A percentile compares a stretch with the other conserved stretches of the same genome.
Conservation (phyloP, 257 asterid genomes). For the Petunia secreta region DNA sequence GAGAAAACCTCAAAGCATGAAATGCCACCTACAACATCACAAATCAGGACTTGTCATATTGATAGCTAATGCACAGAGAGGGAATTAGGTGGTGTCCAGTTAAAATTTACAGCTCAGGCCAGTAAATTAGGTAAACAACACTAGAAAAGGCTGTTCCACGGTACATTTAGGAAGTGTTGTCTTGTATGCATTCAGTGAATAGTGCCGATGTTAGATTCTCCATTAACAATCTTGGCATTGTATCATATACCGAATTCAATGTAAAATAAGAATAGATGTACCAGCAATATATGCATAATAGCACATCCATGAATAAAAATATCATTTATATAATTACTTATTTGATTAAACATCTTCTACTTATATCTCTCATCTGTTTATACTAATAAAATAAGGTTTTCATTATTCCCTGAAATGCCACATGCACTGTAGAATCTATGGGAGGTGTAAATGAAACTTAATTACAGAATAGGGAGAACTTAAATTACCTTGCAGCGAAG, state of each 20-base stretch:
- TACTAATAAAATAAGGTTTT: not conserved
- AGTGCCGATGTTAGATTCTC: not conserved
- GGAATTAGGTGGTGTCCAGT: not conserved
- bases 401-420: not conserved
- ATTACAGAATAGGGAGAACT: not conserved
- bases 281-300: too few species aligned
- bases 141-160: not conserved
- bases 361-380: too few species aligned
- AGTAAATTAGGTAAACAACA: not conserved
- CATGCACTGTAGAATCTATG: not conserved
- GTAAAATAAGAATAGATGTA: too few species aligned
- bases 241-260: too few species aligned
- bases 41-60: not conserved
- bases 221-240: too few species aligned
- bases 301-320: not conserved
- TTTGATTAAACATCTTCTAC: too few species aligned
- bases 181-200: not conserved
- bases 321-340: too few species aligned
- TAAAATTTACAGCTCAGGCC: not conserved
- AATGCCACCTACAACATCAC: conserved; percentile 73
- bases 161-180: not conserved
- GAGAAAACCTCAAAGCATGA: conserved; percentile 77
- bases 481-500: conserved; percentile 92
- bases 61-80: not conserved
- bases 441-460: not conserved